Evolutionary conservation across 2,329 filamentous ascomycete genomes (phyloP), one percentile per base, ranked within the genome.

Genomic region (Alternaria longipes): DNA sequence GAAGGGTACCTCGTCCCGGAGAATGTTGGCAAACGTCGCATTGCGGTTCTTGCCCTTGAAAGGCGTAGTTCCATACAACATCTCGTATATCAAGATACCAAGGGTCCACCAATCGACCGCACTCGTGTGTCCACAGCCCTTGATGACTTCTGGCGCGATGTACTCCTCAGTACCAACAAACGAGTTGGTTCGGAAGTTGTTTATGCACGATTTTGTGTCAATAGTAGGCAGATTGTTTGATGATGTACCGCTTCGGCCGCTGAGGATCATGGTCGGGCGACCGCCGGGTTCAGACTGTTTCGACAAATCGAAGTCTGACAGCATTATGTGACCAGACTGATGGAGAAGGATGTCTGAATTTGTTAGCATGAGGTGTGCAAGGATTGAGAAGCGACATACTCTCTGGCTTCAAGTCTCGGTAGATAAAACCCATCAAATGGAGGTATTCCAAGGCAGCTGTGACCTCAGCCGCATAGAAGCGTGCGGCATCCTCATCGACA

Each of bases 21-120:
- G 81, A 69, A 99, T 99, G 77, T 98, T 99, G 63, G 94, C 94
- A 82, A 99, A 99, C 0, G 95, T 99, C 14, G 94, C 93, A 73
- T 98, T 99, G 40, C 95, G 89, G 80, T 97, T 99, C 87, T 99
- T 98, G 70, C 95, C 95, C 84, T 99, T 99, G 86, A 99, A 99
- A 1, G 95, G 95, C 0, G 95, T 99, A 0, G 94, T 99, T 56
- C 95, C 95, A 81, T 94, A 99, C 36, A 99, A 85, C 95, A 99
- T 99, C 81, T 99, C 95, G 79, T 98, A 99, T 58, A 99, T 93
- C 74, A 99, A 82, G 69, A 99, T 98, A 20, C 95, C 95, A 54
- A 99, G 81, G 0, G 95, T 99, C 95, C 95, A 99, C 95, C 95
- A 99, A 79, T 99, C 95, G 14, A 99, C 95, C 14, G 95, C 95